phyloP scores from a whole-genome alignment of 441 rosid genomes.

The Dalechampia spathulata region DNA sequence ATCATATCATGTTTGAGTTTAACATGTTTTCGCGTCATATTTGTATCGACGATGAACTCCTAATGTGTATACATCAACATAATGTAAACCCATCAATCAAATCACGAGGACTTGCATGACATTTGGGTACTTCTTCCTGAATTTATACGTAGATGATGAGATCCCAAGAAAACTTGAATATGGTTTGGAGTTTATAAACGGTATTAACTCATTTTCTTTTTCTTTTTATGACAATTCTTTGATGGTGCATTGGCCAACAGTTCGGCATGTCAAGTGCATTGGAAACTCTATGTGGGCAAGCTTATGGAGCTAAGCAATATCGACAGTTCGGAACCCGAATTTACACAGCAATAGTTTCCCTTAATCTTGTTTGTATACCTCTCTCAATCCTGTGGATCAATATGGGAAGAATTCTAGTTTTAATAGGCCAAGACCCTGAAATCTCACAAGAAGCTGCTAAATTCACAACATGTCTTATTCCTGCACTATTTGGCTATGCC shows the following conservation, averaged over 20 bases:
- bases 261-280: constrained; percentile 63
- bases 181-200: too few relatives aligned
- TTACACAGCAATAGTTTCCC: constrained; percentile 45
- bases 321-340: constrained; percentile 49
- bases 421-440: constrained; percentile 61
- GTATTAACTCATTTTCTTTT: too few relatives aligned
- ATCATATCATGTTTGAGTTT: too few relatives aligned
- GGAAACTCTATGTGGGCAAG: constrained; percentile 80
- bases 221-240: too few relatives aligned
- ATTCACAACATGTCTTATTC: constrained; percentile 54
- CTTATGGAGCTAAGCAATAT: constrained; percentile 61
- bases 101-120: too few relatives aligned
- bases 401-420: constrained; percentile 43
- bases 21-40: too few relatives aligned
- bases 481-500: constrained; percentile 63
- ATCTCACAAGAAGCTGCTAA: constrained; percentile 55
- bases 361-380: constrained; percentile 47
- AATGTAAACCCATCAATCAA: too few relatives aligned
- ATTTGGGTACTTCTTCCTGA: too few relatives aligned
- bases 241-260: constrained; percentile 25
- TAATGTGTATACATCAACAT: too few relatives aligned
- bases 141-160: too few relatives aligned
- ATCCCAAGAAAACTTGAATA: too few relatives aligned
- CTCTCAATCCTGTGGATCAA: constrained; percentile 50
- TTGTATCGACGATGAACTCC: too few relatives aligned